Base-by-base conservation (phyloP, 106 monocot species). In the Dendrobium huoshanense region DNA sequence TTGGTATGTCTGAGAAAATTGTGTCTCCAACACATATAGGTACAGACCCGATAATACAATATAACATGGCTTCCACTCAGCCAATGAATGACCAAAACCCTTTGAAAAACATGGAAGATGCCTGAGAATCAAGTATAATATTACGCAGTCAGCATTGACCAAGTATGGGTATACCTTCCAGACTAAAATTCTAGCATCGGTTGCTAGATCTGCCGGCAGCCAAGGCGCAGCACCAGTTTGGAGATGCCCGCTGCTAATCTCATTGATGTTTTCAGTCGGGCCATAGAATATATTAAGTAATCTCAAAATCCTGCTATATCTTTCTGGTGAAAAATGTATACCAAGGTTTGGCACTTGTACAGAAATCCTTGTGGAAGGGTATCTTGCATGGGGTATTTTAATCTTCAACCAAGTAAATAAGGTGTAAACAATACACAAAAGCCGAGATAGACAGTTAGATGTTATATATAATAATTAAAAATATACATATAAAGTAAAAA, bases 31-130 rank as follows among this genome's bases (percentile, higher is more conserved):
- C 77, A 95, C 89, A 87, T 98, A 98, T 58, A 98, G 89, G 88
- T 98, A 91, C 29, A 98, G 40, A n/a, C 98, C 98, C 22, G 92
- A 98, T 91, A 98, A 85, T 29, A 91, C 79, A 81, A 98, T 75
- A 87, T 89, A 86, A 85, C 98, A 95, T 78, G 90, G 89, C 55
- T 95, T 86, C 98, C 98, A 98, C 81, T 95, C 92, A 77, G 98
- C 98, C 68, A 88, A 78, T 85, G 91, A 89, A 86, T 94, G 85
- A 37, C 97, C 92, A 87, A 98, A 79, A 9, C 98, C 98, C 98
- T 98, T 75, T 77, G 73, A 4, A 81, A 83, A 55, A 79, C 37
- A 75, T n/a, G 54, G 74, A 79, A 78, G 22, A 41, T 33, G 67
- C 18, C 29, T 37, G 7, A 75, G 37, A 79, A 59, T 79, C 43